Conservation (phyloP, 208 protist species). For the Entamoeba invadens region DNA sequence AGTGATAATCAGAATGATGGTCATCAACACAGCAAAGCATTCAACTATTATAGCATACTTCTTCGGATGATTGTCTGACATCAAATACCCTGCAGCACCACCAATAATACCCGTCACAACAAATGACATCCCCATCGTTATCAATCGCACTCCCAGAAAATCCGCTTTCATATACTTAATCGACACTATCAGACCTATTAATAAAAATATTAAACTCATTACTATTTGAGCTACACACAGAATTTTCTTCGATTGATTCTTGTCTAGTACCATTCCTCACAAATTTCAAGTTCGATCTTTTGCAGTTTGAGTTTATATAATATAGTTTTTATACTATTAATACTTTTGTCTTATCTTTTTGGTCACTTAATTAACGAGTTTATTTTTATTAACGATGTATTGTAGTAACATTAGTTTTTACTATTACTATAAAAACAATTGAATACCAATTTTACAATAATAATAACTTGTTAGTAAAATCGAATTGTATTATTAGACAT, state of each 20-base stretch:
- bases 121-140: background rate
- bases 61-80: background rate
- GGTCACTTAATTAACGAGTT: no score
- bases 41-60: background rate
- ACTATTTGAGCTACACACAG: background rate
- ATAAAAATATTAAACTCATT: background rate
- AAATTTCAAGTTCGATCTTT: no score
- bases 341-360: no score
- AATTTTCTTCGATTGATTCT: constrained; percentile 2
- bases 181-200: background rate
- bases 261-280: background rate
- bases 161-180: background rate
- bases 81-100: background rate
- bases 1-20: background rate
- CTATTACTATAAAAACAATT: no score
- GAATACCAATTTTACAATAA: no score
- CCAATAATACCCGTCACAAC: background rate
- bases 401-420: no score
- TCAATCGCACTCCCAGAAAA: background rate
- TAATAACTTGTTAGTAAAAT: no score
- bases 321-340: no score
- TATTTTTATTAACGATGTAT: no score
- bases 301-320: no score
- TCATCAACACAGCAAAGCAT: background rate
- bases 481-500: no score